A percentile compares a stretch with the other conserved stretches of the same genome.
phyloP scores from a whole-genome alignment of 192 early-diverging fungal genomes.

The Chytriomyces sp. region DNA sequence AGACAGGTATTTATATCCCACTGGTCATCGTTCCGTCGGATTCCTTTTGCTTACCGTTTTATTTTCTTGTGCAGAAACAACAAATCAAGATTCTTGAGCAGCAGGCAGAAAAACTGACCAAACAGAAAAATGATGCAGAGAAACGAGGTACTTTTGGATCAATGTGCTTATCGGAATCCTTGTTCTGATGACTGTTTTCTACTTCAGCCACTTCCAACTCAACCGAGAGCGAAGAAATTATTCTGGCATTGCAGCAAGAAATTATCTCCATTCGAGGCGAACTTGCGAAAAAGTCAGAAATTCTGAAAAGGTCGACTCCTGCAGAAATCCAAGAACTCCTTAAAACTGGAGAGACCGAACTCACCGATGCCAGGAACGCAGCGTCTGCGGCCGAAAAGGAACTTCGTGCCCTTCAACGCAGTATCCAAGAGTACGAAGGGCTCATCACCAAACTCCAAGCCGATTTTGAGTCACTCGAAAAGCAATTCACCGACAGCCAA shows the following conservation, averaged over 20 bases:
- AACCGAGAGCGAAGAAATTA: slow-evolving; percentile 33
- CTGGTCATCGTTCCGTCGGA: neutral
- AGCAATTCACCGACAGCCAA: slow-evolving; percentile 6
- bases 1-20: slow-evolving; percentile 12
- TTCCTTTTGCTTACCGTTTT: neutral
- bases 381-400: slow-evolving; percentile 28
- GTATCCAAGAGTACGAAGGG: slow-evolving; percentile 24
- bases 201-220: slow-evolving; percentile 24
- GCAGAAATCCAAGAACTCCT: slow-evolving; percentile 33
- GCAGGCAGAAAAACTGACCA: slow-evolving; percentile 25
- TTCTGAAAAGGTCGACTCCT: slow-evolving; percentile 22
- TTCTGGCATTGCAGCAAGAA: slow-evolving; percentile 32
- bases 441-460: slow-evolving; percentile 10
- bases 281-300: slow-evolving; percentile 27
- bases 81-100: slow-evolving; percentile 38
- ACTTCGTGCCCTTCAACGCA: slow-evolving; percentile 22
- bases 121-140: slow-evolving; percentile 28
- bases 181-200: neutral
- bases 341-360: slow-evolving; percentile 24
- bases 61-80: slow-evolving; percentile 1
- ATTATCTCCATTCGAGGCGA: slow-evolving; percentile 32
- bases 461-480: slow-evolving; percentile 17
- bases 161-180: neutral
- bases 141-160: slow-evolving; percentile 13
- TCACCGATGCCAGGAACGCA: slow-evolving; percentile 22